Percentiles rank a stretch among this genome's conserved stretches.
Evolutionary conservation across 805 yeast genomes (phyloP).

Genomic region (Barnettozyma pratensis): DNA sequence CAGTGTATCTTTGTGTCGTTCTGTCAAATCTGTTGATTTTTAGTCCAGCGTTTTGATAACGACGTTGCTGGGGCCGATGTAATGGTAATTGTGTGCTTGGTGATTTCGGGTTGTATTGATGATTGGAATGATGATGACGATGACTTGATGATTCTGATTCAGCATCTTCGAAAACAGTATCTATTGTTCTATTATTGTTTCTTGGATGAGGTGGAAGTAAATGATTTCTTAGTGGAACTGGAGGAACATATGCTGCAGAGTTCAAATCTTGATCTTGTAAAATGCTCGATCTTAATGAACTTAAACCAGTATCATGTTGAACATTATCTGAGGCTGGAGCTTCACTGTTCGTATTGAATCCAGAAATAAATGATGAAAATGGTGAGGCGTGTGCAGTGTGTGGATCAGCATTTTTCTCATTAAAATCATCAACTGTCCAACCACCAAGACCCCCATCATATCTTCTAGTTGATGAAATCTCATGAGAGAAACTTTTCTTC

Average conservation of each 20-base stretch:
- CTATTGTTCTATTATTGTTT: conserved; percentile 15
- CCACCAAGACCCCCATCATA: conserved; percentile 12
- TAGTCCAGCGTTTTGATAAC: conserved; percentile 18
- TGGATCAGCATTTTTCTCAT: neutral
- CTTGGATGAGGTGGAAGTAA: neutral
- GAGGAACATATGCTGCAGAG: neutral
- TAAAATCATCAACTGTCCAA: neutral
- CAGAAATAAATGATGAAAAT: conserved; percentile 7
- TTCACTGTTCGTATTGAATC: neutral
- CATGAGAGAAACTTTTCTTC: conserved; percentile 23
- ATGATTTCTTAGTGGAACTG: neutral
- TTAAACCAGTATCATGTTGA: neutral
- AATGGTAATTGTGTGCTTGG: neutral
- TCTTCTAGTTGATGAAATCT: conserved; percentile 22
- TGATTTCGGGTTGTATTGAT: neutral
- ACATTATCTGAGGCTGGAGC: neutral
- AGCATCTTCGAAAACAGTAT: conserved; percentile 24
- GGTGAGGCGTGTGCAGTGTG: conserved; percentile 1
- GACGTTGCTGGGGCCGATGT: neutral
- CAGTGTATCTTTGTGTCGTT: neutral
- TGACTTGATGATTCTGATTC: conserved; percentile 13
- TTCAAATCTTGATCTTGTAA: conserved; percentile 12
- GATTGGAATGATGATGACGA: neutral
- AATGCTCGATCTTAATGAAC: conserved; percentile 11
- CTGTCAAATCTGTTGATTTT: conserved; percentile 21